phyloP scores from a whole-genome alignment of 345 rosid genomes.

The Mallotus nudiflorus region DNA sequence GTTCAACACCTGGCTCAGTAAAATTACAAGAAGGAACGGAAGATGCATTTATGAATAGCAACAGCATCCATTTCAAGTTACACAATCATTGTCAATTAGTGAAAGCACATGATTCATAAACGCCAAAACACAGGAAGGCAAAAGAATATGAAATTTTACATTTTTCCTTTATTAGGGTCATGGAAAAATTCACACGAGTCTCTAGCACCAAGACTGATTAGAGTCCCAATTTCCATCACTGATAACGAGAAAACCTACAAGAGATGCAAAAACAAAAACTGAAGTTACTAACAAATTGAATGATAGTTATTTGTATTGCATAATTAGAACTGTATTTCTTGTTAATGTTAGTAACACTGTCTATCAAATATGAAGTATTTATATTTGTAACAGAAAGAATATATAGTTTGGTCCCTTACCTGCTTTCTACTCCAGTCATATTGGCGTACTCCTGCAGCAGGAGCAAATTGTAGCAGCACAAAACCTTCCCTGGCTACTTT shows the following conservation, averaged over 20 bases:
- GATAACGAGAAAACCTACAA: constrained; percentile 82
- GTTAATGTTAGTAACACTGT: too few relatives aligned
- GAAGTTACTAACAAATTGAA: constrained; percentile 4
- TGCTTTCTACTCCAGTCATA: constrained; percentile 95
- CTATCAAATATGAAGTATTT: too few relatives aligned
- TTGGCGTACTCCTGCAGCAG: constrained; percentile 66
- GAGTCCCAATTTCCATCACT: constrained; percentile 72
- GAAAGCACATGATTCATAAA: not conserved
- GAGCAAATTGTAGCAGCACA: constrained; percentile 80
- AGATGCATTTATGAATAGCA: not conserved
- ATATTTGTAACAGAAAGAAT: too few relatives aligned
- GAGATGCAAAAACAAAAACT: constrained; percentile 23
- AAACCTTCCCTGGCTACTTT: constrained; percentile 72
- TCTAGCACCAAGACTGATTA: constrained; percentile 64
- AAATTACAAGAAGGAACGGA: not conserved
- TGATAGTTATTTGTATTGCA: not conserved
- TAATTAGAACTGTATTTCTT: too few relatives aligned
- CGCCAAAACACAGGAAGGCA: not conserved
- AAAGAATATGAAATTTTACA: constrained; percentile 46
- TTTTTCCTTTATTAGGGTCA: constrained; percentile 79
- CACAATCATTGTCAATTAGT: not conserved
- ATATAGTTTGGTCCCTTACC: too few relatives aligned
- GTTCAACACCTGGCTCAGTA: not conserved
- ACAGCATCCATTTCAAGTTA: not conserved
- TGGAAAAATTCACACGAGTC: constrained; percentile 89